Percentiles rank a stretch among this genome's conserved stretches.
Conservation (phyloP, 371 early-diverging fungal species). For the Rhizopus arrhizus region DNA sequence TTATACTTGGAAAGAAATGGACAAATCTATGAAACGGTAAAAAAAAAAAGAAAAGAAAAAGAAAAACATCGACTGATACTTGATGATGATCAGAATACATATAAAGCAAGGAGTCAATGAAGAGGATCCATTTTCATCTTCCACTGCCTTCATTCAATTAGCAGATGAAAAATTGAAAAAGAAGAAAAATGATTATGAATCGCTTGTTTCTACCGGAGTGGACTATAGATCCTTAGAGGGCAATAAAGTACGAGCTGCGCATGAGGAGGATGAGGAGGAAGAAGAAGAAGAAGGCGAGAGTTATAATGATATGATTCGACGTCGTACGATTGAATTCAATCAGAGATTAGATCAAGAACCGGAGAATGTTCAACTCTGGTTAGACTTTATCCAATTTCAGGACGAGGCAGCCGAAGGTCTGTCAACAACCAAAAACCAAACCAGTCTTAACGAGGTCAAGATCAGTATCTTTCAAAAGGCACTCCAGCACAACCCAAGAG, state of each 20-base stretch:
- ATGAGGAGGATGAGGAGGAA: constrained; percentile 16
- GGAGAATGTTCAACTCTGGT: constrained; percentile 65
- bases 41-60: not conserved
- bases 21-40: constrained; percentile 33
- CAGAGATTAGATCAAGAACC: constrained; percentile 49
- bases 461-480: constrained; percentile 79
- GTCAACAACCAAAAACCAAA: constrained; percentile 27
- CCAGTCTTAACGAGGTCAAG: constrained; percentile 67
- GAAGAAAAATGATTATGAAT: constrained; percentile 10
- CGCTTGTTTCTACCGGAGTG: constrained; percentile 30
- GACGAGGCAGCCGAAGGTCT: constrained; percentile 52
- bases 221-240: constrained; percentile 50
- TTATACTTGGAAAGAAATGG: constrained; percentile 42
- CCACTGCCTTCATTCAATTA: not conserved
- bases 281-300: constrained; percentile 41
- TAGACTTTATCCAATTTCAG: constrained; percentile 72
- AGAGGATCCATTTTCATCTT: constrained; percentile 17
- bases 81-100: constrained; percentile 14
- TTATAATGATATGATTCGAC: constrained; percentile 42
- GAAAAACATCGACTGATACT: not conserved
- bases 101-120: constrained; percentile 16
- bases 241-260: constrained; percentile 17
- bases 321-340: constrained; percentile 43
- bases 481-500: constrained; percentile 59
- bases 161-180: not conserved